These are phyloP conservation scores for Samsoniella hepiali DNA, from an alignment of 2,329 filamentous ascomycete species.

Conservation along the genomic window DNA sequence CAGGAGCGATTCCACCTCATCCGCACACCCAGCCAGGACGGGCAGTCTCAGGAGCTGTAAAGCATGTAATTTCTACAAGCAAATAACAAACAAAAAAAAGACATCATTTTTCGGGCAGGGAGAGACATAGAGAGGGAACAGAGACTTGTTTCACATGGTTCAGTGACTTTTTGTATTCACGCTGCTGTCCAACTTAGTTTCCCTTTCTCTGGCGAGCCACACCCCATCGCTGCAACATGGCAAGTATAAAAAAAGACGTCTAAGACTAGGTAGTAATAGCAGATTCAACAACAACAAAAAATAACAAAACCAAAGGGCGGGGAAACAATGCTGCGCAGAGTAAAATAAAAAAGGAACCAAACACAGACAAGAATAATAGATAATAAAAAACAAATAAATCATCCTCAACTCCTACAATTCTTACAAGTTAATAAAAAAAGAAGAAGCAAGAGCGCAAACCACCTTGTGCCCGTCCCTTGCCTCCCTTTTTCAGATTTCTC, in stretches of 20 bases:
- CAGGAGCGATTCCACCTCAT: constrained; percentile 45
- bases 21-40: constrained; percentile 12
- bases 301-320: not conserved
- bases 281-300: constrained; percentile 13
- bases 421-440: constrained; percentile 12
- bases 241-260: constrained; percentile 9
- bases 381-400: constrained; percentile 16
- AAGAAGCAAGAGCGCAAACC: not conserved
- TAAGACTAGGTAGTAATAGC: constrained; percentile 6
- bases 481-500: not conserved
- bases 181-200: constrained; percentile 19
- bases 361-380: constrained; percentile 1
- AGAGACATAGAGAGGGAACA: too few relatives aligned
- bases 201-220: constrained; percentile 9
- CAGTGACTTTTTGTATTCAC: constrained; percentile 19
- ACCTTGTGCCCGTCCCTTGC: not conserved
- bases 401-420: constrained; percentile 20
- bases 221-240: constrained; percentile 11
- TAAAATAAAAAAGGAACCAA: constrained; percentile 14
- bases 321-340: constrained; percentile 18
- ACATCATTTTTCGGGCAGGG: not conserved
- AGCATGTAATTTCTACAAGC: not conserved
- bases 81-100: not conserved
- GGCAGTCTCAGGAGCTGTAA: not conserved
- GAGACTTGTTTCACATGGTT: not conserved